phyloP scores from a whole-genome alignment of 805 yeast species.

The Candida boidinii region DNA sequence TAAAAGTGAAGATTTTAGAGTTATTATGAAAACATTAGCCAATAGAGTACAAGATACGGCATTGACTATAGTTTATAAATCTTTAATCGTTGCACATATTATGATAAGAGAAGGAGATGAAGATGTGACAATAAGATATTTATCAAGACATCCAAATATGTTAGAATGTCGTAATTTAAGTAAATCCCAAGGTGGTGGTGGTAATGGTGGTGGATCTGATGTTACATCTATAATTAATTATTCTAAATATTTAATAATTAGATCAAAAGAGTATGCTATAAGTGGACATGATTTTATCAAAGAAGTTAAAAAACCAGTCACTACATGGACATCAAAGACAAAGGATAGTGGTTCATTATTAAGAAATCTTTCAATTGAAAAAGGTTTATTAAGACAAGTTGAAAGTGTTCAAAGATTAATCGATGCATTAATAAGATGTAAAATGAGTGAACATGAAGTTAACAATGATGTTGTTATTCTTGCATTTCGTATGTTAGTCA shows the following conservation, averaged over 20 bases:
- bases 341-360: conserved; percentile 48
- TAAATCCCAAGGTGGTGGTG: conserved; percentile 13
- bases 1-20: conserved; percentile 45
- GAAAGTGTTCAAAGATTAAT: conserved; percentile 83
- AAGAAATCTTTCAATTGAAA: conserved; percentile 56
- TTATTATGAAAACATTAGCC: conserved; percentile 59
- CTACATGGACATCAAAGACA: conserved; percentile 30
- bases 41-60: conserved; percentile 66
- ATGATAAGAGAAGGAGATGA: conserved; percentile 89
- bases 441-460: conserved; percentile 70
- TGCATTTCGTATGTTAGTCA: conserved; percentile 82
- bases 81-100: conserved; percentile 77
- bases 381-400: conserved; percentile 75
- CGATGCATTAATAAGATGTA: conserved; percentile 63
- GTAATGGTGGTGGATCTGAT: conserved; percentile 36
- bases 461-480: conserved; percentile 78
- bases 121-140: conserved; percentile 62
- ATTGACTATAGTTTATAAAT: conserved; percentile 87
- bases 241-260: conserved; percentile 56
- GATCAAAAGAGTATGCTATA: conserved; percentile 61
- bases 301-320: conserved; percentile 35
- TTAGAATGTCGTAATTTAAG: conserved; percentile 41
- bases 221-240: conserved; percentile 54
- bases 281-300: conserved; percentile 72
- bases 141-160: conserved; percentile 52